Percentiles rank a stretch among this genome's conserved stretches.
Evolutionary conservation across 371 early-diverging fungal species (phyloP).

Genomic region (Mycotypha africana): DNA sequence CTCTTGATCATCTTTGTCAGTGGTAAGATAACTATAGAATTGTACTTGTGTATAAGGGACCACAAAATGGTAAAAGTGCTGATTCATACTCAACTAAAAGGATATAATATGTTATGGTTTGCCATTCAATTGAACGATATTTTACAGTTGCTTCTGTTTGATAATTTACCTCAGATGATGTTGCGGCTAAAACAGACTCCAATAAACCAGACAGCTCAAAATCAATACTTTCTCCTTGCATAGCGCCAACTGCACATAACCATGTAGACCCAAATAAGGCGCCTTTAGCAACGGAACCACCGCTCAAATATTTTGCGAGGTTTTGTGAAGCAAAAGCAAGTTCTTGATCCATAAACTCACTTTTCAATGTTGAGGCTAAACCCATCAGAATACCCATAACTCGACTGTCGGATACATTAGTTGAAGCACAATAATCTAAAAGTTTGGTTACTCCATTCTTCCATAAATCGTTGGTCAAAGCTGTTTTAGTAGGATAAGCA

Average conservation of each 20-base stretch:
- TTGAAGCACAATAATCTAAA: constrained; percentile 12
- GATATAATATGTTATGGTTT: not conserved
- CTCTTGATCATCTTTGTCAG: not conserved
- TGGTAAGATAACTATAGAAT: constrained; percentile 1
- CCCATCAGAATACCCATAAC: constrained; percentile 40
- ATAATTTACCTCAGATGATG: constrained; percentile 26
- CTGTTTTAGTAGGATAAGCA: constrained; percentile 45
- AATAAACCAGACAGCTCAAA: constrained; percentile 9
- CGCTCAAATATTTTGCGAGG: constrained; percentile 13
- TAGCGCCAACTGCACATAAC: constrained; percentile 20
- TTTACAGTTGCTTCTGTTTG: too few relatives aligned
- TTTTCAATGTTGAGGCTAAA: constrained; percentile 28
- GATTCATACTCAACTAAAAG: constrained; percentile 6
- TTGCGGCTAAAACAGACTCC: constrained; percentile 15
- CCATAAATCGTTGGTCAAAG: constrained; percentile 18
- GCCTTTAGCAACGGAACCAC: constrained; percentile 15
- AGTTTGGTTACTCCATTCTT: constrained; percentile 8
- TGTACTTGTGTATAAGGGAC: constrained; percentile 18
- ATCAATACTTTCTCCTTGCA: constrained; percentile 9
- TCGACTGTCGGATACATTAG: constrained; percentile 15
- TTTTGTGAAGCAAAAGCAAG: constrained; percentile 16
- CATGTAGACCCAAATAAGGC: constrained; percentile 28
- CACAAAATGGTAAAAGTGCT: constrained; percentile 32
- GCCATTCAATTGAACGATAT: too few relatives aligned
- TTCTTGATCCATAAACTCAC: constrained; percentile 19